These are phyloP conservation scores for Pseudotsuga menziesii DNA, from an alignment of 75 land plant species.

Conservation along the genomic window DNA sequence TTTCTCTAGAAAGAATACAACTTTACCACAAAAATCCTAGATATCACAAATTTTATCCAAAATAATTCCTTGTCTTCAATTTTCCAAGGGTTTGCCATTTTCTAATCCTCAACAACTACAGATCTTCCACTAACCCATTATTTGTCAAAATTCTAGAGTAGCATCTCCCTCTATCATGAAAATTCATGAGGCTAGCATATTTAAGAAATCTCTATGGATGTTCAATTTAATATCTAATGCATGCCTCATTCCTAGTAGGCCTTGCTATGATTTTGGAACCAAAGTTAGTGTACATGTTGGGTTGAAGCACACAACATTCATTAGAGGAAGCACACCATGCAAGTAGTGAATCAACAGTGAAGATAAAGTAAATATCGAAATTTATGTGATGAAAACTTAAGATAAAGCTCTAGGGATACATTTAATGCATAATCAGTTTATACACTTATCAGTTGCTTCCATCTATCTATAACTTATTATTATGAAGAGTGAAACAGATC, in stretches of 20 bases:
- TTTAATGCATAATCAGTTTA: no score
- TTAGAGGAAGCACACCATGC: no score
- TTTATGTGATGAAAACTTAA: no score
- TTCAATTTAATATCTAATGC: background rate
- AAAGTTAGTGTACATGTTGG: no score
- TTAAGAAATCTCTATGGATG: conserved; percentile 16
- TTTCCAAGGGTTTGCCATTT: conserved; percentile 77
- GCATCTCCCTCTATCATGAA: conserved; percentile 55
- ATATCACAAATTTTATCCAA: conserved; percentile 54
- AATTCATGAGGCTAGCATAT: conserved; percentile 80
- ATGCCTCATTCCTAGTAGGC: background rate
- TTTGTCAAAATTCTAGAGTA: conserved; percentile 40
- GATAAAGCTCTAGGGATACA: no score
- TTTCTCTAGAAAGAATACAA: conserved; percentile 65
- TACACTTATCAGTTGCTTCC: no score
- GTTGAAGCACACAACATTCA: no score
- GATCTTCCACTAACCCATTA: conserved; percentile 82
- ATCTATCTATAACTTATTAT: no score
- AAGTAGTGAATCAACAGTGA: no score
- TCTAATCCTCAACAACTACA: conserved; percentile 62
- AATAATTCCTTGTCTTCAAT: conserved; percentile 67
- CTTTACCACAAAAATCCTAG: conserved; percentile 61
- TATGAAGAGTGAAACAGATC: no score
- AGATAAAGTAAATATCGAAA: no score
- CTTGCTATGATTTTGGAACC: no score